Evolutionary conservation across 2,329 filamentous ascomycete genomes (phyloP), one percentile per base, ranked within the genome.

Genomic region (Rhinocladiella mackenziei): DNA sequence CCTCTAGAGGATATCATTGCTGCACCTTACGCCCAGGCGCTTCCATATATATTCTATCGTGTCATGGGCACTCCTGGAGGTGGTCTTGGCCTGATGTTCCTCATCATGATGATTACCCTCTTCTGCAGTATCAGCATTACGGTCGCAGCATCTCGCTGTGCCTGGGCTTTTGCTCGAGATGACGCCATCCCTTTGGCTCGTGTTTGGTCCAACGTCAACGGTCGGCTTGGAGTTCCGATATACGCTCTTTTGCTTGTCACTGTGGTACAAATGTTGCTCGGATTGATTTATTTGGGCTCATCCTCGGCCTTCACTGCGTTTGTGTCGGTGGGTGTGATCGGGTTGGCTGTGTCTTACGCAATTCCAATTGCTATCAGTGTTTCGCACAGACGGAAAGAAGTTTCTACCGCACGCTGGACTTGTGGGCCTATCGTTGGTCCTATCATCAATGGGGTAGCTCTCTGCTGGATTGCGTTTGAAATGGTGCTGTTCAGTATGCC

Each of bases 111-210:
- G 3, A 65, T 77, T 44, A 73, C 69, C 0, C 59, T 77, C 32
- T 76, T 76, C 60, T 77, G 73, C 62, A 71, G 68, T 20, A 75
- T 78, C 51, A 70, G 66, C 30, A 75, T 76, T 50, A 75, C 73
- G 1, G 66, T 69, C 2, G 73, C 73, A 0, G 73, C 74, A 1
- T 73, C 70, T 0, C 62, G 64, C 37, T 48, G 48, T 13, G 83
- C 81, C 1, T 87, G 84, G 58, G 82, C 82, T 9, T 86, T 86
- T 62, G 81, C 83, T n/a, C 77, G 83, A 25, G 83, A 86, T 57
- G 81, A 79, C 55, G 83, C 80, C 58, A 83, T 86, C 57, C 82
- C 82, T 0, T 57, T 78, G 4, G 80, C 76, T 5, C 64, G 64
- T 0, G 69, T 74, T 56, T 81, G 80, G 69, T 78, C 77, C 56